Evolutionary conservation across 108 stramenopile genomes (phyloP).

Genomic region (Conticribra guillardii): DNA sequence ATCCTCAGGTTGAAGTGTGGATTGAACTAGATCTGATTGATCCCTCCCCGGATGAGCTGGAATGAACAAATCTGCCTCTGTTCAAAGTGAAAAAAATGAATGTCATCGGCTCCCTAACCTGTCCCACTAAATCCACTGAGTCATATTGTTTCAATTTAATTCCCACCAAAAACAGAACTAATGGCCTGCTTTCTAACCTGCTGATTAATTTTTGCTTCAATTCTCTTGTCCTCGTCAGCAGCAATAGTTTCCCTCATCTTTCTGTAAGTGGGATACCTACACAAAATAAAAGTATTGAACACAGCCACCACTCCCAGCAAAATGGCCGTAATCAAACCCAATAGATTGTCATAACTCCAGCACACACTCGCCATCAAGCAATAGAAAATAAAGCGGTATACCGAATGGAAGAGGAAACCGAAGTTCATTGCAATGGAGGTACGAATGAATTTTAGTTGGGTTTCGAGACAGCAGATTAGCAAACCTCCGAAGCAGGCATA

Average conservation of each 20-base stretch:
- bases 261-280: slow-evolving; percentile 81
- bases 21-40: too few species aligned
- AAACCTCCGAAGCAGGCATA: slow-evolving; percentile 80
- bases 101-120: too few species aligned
- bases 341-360: slow-evolving; percentile 63
- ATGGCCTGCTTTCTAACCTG: slow-evolving; percentile 82
- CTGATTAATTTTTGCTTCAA: slow-evolving; percentile 83
- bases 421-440: slow-evolving; percentile 90
- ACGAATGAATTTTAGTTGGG: slow-evolving; percentile 86
- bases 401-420: slow-evolving; percentile 84
- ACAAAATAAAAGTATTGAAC: slow-evolving; percentile 86
- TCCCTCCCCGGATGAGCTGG: too few species aligned
- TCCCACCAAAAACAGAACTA: slow-evolving; percentile 48
- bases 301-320: slow-evolving; percentile 61
- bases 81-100: too few species aligned
- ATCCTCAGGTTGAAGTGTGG: too few species aligned
- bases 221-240: slow-evolving; percentile 87
- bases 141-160: too few species aligned
- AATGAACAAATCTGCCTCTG: too few species aligned
- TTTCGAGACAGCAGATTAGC: slow-evolving; percentile 88
- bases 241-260: slow-evolving; percentile 84
- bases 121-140: too few species aligned
- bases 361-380: slow-evolving; percentile 69
- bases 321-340: slow-evolving; percentile 64
- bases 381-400: slow-evolving; percentile 85